Conservation (phyloP, 257 asterid genomes). For the Scutellaria minor region DNA sequence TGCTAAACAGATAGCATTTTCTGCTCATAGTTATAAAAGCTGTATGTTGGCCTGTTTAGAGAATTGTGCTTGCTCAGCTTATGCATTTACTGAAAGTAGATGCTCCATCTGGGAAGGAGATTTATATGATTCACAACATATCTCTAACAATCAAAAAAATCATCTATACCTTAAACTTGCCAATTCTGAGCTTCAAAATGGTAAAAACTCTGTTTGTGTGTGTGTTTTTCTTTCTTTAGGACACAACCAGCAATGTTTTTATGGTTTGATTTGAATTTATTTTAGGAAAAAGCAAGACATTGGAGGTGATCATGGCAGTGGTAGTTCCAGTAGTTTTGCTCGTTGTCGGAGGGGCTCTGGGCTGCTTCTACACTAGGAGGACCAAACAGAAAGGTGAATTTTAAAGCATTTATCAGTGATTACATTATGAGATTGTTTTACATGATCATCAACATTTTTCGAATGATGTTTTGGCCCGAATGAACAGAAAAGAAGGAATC, state of each 20-base stretch:
- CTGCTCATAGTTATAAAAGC: constrained; percentile 11
- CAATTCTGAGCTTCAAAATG: constrained; percentile 37
- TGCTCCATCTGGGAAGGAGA: constrained; percentile 49
- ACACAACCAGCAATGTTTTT: background rate
- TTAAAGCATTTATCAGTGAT: background rate
- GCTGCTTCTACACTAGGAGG: constrained; percentile 41
- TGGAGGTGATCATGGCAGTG: constrained; percentile 40
- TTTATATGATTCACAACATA: constrained; percentile 26
- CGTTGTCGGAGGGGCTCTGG: constrained; percentile 39
- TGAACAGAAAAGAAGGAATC: constrained; percentile 37
- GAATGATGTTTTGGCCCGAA: constrained; percentile 17
- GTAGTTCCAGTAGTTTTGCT: constrained; percentile 41
- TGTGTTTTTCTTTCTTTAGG: background rate
- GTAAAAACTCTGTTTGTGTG: constrained; percentile 33
- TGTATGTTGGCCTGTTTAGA: constrained; percentile 40
- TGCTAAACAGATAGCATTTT: background rate
- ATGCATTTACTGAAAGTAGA: constrained; percentile 28
- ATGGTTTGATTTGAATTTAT: background rate
- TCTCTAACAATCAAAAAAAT: background rate
- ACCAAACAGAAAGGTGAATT: constrained; percentile 38
- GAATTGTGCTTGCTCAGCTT: constrained; percentile 45
- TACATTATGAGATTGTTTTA: no score
- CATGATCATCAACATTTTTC: no score
- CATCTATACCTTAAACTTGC: constrained; percentile 39
- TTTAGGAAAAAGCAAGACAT: constrained; percentile 36